Evolutionary conservation across 306 rosid genomes (phyloP), one percentile per base, ranked within the genome.

Genomic region (Vigna angularis): DNA sequence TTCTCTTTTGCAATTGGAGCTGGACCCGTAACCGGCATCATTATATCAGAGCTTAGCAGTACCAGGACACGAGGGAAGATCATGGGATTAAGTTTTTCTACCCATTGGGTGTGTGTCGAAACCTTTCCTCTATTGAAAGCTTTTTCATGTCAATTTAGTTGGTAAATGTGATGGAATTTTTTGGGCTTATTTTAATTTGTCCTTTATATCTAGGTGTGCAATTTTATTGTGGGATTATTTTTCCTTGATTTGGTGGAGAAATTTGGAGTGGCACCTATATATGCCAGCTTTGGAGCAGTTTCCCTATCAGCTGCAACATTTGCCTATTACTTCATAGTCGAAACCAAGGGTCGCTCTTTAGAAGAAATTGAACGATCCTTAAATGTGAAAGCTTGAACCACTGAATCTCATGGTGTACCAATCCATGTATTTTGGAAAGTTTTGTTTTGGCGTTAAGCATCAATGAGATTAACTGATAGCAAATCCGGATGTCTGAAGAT

Each of bases 21-120:
- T 66, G 98, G 98, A 38, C 97, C 98, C 12, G 91, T 89, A 36
- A 93, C 98, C 28, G 98, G 96, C 56, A 86, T 93, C 32, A 86
- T 93, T 66, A 90, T 93, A 84, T 90, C 98, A 12, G 98, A 93
- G 83, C 93, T 93, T 69, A 91, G 98, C 89, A 90, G 94, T 88
- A 84, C 82, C 56, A 87, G 96, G 79, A 87, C 90, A 4, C 91
- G 98, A 18, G 97, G 97, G 72, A 93, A 91, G 89, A 90, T 90
- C 75, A 89, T 90, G 97, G 93, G 93, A 30, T 87, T 93, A 83
- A 93, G 98, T 84, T 90, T 91, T 66, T 83, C 92, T 47, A 83
- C 89, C 59, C 98, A 93, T 76, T 91, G 97, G 98, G 97, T 93
- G 72, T 58, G 93, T 68, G 72, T 58, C 22, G 18, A 17, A 24